Evolutionary conservation across 768 basidiomycete genomes (phyloP), one percentile per base, ranked within the genome.

Genomic region (Pleurotus tuber-regium): DNA sequence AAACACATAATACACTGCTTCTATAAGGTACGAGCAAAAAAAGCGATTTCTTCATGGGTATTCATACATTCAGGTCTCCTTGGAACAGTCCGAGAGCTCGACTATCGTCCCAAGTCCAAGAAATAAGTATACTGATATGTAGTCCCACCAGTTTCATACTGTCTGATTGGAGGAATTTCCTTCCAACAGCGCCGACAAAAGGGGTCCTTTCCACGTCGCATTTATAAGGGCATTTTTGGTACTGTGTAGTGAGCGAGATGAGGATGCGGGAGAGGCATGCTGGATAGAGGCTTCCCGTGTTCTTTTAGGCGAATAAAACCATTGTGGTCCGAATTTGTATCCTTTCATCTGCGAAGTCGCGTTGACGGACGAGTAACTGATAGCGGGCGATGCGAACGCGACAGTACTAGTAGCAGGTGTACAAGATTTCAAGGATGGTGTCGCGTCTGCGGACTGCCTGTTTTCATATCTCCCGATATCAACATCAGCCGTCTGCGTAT

Each of bases 341-440:
- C 30, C 31, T 24, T 35, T 31, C 2, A 31, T 48, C 46, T 35
- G 28, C 9, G 29, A 33, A n/a, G 2, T 11, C 12, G 16, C 23
- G 19, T 11, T 35, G 2, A 48, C 5, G 10, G 46, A 48, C 8
- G 18, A 10, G 4, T 33, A 35, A n/a, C 30, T 48, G 6, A 21
- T 48, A 19, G 46, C 31, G 23, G 46, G 46, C n/a, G 31, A 48
- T 18, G 46, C 46, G 46, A 48, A 48, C 11, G n/a, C n/a, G n/a
- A n/a, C n/a, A n/a, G n/a, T n/a, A n/a, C n/a, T n/a, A n/a, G n/a
- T n/a, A n/a, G n/a, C n/a, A n/a, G n/a, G n/a, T n/a, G n/a, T n/a
- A n/a, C n/a, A n/a, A n/a, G n/a, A n/a, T n/a, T n/a, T n/a, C n/a
- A n/a, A n/a, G n/a, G n/a, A n/a, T n/a, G n/a, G n/a, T n/a, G n/a